phyloP scores from a whole-genome alignment of 2,329 filamentous ascomycete genomes.

The Fusarium equiseti region DNA sequence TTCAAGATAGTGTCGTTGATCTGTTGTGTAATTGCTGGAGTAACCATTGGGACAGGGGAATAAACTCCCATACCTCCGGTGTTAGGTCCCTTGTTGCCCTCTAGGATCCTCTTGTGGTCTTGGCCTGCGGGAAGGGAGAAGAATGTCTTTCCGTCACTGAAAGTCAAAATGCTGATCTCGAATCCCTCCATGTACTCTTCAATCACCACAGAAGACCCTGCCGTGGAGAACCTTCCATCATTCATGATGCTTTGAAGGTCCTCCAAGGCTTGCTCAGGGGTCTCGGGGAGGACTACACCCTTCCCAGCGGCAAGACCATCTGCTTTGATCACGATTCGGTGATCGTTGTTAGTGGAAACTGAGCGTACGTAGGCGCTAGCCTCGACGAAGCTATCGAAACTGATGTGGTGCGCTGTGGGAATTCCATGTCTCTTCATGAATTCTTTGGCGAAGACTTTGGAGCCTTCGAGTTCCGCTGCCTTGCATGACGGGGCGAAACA shows the following conservation, averaged over 20 bases:
- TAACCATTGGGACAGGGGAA: slow-evolving; percentile 70
- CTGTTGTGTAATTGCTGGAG: slow-evolving; percentile 63
- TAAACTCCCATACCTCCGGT: slow-evolving; percentile 84
- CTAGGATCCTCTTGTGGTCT: slow-evolving; percentile 78
- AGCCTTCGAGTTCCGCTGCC: slow-evolving; percentile 80
- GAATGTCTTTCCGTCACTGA: slow-evolving; percentile 75
- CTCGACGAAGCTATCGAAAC: slow-evolving; percentile 72
- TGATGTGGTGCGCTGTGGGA: slow-evolving; percentile 78
- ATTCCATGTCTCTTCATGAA: slow-evolving; percentile 82
- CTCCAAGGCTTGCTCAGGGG: slow-evolving; percentile 69
- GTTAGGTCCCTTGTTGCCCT: slow-evolving; percentile 76
- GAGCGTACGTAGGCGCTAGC: slow-evolving; percentile 72
- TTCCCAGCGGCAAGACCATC: slow-evolving; percentile 81
- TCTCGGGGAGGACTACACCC: slow-evolving; percentile 58
- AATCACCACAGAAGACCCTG: slow-evolving; percentile 77
- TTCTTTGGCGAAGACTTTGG: slow-evolving; percentile 82
- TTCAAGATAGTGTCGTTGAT: slow-evolving; percentile 71
- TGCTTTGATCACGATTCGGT: slow-evolving; percentile 79
- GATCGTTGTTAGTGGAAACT: slow-evolving; percentile 52
- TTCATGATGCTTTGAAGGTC: slow-evolving; percentile 77
- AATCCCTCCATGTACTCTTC: slow-evolving; percentile 79
- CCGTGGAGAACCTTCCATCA: slow-evolving; percentile 71
- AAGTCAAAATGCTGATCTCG: slow-evolving; percentile 75
- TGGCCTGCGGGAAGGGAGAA: slow-evolving; percentile 76
- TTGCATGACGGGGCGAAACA: slow-evolving; percentile 77